Conservation (phyloP, 305 asterid species). For the Solanum chacoense region DNA sequence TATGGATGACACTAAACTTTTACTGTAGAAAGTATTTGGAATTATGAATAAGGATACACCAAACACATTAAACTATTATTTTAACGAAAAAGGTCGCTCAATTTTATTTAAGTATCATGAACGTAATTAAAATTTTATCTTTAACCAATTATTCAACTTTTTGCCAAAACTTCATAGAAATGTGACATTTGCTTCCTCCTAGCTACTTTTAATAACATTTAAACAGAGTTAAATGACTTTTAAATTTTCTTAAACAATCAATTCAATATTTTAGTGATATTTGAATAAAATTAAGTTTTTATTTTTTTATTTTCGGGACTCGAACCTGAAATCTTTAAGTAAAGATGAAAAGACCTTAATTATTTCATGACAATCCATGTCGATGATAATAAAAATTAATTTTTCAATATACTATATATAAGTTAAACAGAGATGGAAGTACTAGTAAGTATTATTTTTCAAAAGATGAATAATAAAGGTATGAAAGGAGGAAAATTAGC, state of each 20-base stretch:
- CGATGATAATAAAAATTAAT: not conserved
- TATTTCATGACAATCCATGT: not conserved
- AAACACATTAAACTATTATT: not conserved
- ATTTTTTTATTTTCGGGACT: too few species aligned
- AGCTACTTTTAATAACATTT: not conserved
- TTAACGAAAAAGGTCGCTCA: not conserved
- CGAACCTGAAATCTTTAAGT: too few species aligned
- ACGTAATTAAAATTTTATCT: not conserved
- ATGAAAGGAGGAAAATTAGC: not conserved
- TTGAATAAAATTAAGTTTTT: not conserved
- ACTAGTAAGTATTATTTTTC: not conserved
- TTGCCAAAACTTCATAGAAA: not conserved
- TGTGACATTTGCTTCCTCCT: not conserved
- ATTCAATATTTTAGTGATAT: not conserved
- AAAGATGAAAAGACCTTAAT: too few species aligned
- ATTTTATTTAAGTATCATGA: too few species aligned
- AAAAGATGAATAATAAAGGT: not conserved
- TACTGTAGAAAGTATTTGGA: not conserved
- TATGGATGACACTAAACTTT: not conserved
- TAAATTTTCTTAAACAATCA: not conserved
- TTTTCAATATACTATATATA: not conserved
- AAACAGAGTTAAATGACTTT: not conserved
- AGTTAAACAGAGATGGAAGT: not conserved
- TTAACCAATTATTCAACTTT: not conserved
- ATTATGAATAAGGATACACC: not conserved